phyloP scores from a whole-genome alignment of 2,329 filamentous ascomycete species.

The Colletotrichum sp. region DNA sequence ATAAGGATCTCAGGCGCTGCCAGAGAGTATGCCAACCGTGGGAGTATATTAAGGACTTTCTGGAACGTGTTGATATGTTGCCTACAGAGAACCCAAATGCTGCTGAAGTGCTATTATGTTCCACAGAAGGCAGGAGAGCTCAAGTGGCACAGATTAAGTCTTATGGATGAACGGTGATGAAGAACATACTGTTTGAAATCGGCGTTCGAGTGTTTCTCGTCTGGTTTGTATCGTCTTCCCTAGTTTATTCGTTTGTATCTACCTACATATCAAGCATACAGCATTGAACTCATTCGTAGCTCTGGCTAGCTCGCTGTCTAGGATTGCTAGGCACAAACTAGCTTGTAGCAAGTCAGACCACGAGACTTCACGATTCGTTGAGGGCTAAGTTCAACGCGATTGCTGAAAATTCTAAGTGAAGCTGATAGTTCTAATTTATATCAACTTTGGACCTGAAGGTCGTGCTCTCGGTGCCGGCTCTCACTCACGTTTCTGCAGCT shows the following conservation, averaged over 20 bases:
- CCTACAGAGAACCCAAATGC: too few species aligned
- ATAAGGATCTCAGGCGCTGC: accelerated
- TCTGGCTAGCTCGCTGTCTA: background rate
- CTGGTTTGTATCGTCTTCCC: background rate
- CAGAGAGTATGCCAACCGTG: background rate
- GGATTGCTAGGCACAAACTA: accelerated
- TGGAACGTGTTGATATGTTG: too few species aligned
- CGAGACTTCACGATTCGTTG: too few species aligned
- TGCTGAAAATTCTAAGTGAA: background rate
- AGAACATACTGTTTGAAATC: accelerated
- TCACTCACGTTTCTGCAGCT: background rate
- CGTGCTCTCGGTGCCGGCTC: too few species aligned
- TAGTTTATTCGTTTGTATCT: background rate
- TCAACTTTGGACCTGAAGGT: accelerated
- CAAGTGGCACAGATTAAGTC: accelerated
- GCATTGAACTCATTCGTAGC: too few species aligned
- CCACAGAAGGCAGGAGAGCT: too few species aligned
- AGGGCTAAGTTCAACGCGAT: background rate
- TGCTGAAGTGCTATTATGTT: too few species aligned
- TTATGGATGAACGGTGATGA: accelerated
- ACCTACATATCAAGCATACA: too few species aligned
- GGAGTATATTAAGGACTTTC: too few species aligned
- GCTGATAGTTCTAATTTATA: background rate
- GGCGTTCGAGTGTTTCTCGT: background rate
- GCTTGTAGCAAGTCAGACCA: too few species aligned